Conservation (phyloP, 2,329 filamentous ascomycete species). For the Sclerotinia trifoliorum region DNA sequence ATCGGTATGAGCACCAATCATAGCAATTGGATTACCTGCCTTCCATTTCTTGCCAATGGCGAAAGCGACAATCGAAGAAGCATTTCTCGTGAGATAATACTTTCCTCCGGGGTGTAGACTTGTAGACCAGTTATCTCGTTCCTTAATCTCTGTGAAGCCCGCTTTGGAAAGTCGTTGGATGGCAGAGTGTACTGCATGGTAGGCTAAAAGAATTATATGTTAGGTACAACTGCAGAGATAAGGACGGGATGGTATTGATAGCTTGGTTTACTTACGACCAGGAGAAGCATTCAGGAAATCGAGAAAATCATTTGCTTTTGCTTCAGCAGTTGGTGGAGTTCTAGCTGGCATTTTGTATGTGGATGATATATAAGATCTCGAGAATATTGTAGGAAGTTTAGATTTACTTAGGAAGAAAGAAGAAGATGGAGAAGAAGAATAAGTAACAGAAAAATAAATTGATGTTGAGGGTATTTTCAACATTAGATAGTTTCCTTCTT, state of each 20-base stretch:
- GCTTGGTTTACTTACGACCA: conserved; percentile 64
- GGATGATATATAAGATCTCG: conserved; percentile 10
- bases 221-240: conserved; percentile 52
- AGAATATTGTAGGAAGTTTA: not conserved
- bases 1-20: conserved; percentile 95
- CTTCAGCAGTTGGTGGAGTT: conserved; percentile 32
- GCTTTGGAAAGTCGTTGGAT: conserved; percentile 74
- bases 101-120: conserved; percentile 82
- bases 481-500: conserved; percentile 9
- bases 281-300: conserved; percentile 94
- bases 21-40: conserved; percentile 84
- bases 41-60: conserved; percentile 88
- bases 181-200: conserved; percentile 85
- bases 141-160: conserved; percentile 84
- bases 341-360: conserved; percentile 33
- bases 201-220: conserved; percentile 42
- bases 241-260: conserved; percentile 27
- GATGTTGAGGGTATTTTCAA: conserved; percentile 16
- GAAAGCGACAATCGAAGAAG: conserved; percentile 88
- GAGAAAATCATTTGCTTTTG: conserved; percentile 66
- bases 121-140: conserved; percentile 84
- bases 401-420: not conserved
- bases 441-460: not conserved
- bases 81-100: conserved; percentile 94
- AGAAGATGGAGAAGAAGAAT: not conserved